A percentile compares a stretch with the other conserved stretches of the same genome.
Evolutionary conservation across 2,329 filamentous ascomycete species (phyloP).

Genomic region (Diplodia intermedia): DNA sequence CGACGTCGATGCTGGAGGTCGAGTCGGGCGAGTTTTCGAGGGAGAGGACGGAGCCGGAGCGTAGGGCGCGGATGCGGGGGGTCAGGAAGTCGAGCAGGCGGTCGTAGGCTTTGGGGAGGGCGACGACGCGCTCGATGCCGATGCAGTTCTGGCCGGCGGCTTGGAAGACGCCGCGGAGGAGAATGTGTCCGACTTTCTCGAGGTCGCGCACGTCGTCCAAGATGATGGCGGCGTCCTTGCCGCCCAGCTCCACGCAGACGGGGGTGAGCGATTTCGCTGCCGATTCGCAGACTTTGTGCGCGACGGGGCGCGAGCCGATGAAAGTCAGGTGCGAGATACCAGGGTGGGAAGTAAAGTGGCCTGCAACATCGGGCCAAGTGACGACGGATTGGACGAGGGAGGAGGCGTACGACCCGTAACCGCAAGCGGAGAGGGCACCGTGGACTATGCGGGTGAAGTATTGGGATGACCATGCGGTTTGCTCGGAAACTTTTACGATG

Average conservation of each 20-base stretch:
- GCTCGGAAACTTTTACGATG: constrained; percentile 92
- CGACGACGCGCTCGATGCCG: constrained; percentile 92
- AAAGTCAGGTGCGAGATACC: constrained; percentile 90
- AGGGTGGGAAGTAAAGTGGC: constrained; percentile 82
- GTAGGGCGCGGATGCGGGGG: constrained; percentile 75
- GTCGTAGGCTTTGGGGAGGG: constrained; percentile 76
- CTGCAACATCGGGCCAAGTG: constrained; percentile 86
- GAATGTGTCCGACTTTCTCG: constrained; percentile 75
- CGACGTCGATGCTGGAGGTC: constrained; percentile 70
- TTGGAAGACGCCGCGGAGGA: constrained; percentile 93
- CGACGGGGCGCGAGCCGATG: constrained; percentile 87
- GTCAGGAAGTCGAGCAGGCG: constrained; percentile 73
- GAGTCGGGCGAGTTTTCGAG: constrained; percentile 29
- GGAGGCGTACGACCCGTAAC: constrained; percentile 77
- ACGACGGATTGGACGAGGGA: constrained; percentile 83
- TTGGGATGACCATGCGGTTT: constrained; percentile 87
- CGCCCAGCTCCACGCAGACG: constrained; percentile 88
- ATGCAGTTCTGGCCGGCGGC: constrained; percentile 97
- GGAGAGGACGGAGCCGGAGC: constrained; percentile 72
- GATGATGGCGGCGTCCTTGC: constrained; percentile 91
- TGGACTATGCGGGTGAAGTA: constrained; percentile 84
- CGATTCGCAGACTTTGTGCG: constrained; percentile 84
- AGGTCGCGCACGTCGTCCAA: constrained; percentile 78
- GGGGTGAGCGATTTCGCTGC: constrained; percentile 88
- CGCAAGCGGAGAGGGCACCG: constrained; percentile 80